These are phyloP conservation scores for Kappamyces sp. DNA, from an alignment of 192 early-diverging fungal genomes.

Conservation along the genomic window DNA sequence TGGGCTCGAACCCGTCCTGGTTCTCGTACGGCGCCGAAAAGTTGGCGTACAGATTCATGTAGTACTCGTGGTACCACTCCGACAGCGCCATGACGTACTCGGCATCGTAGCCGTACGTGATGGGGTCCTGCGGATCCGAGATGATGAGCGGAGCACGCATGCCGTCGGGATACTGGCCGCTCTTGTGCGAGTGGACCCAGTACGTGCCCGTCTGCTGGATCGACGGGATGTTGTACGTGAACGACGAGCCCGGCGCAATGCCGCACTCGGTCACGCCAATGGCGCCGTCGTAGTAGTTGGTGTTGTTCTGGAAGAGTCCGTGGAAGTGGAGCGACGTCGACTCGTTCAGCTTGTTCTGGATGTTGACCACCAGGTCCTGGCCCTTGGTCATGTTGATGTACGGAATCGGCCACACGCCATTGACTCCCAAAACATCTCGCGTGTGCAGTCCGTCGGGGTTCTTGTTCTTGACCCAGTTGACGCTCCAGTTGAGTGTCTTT, in stretches of 20 bases:
- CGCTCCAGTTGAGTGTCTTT: constrained; percentile 34
- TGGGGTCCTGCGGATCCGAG: constrained; percentile 47
- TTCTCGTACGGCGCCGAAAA: constrained; percentile 48
- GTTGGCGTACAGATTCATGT: constrained; percentile 49
- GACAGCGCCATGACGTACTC: constrained; percentile 45
- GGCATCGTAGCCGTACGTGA: constrained; percentile 55
- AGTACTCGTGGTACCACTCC: constrained; percentile 55
- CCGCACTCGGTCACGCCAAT: constrained; percentile 67
- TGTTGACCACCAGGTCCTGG: constrained; percentile 27
- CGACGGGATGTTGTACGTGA: constrained; percentile 63
- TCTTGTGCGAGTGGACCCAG: constrained; percentile 76
- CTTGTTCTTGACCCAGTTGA: constrained; percentile 30
- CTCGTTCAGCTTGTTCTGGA: constrained; percentile 30
- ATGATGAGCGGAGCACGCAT: constrained; percentile 66
- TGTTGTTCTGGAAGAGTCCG: constrained; percentile 73
- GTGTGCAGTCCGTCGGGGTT: constrained; percentile 46
- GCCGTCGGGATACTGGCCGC: constrained; percentile 72
- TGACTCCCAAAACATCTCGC: constrained; percentile 34
- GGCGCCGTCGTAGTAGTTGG: constrained; percentile 67
- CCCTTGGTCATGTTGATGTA: constrained; percentile 19
- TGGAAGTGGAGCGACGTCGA: constrained; percentile 46
- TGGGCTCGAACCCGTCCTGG: constrained; percentile 45
- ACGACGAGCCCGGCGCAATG: constrained; percentile 55
- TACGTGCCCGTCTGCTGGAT: constrained; percentile 69
- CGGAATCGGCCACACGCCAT: constrained; percentile 43